Conservation (phyloP, 495 filamentous ascomycete genomes). For the Neurospora sp. region DNA sequence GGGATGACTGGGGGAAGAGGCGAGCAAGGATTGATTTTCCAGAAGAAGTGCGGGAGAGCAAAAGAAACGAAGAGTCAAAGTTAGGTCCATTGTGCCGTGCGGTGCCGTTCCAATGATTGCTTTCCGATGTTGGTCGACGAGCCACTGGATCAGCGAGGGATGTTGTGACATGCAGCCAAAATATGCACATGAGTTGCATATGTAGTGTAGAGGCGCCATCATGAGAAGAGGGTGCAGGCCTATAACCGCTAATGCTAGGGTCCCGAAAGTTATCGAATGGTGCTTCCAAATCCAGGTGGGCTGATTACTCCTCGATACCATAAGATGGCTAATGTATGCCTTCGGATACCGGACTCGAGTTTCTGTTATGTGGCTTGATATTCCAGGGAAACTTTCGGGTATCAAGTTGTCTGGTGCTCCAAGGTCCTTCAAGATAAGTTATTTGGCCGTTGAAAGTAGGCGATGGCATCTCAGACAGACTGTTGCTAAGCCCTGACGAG, state of each 20-base stretch:
- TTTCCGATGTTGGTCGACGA: background rate
- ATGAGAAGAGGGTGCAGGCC: background rate
- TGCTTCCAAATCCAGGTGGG: background rate
- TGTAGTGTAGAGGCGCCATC: background rate
- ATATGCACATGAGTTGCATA: background rate
- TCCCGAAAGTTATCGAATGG: background rate
- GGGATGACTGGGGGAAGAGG: background rate
- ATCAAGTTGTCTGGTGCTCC: background rate
- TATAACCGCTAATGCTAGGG: background rate
- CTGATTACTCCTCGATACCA: background rate
- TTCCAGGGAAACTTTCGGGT: background rate
- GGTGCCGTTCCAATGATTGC: background rate
- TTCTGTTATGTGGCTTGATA: background rate
- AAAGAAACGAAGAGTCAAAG: background rate
- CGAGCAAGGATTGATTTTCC: background rate
- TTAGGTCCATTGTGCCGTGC: background rate
- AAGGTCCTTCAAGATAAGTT: background rate
- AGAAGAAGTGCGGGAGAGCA: background rate
- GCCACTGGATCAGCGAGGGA: background rate
- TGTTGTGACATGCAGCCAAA: background rate
- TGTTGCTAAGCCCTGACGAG: background rate
- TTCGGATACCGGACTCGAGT: background rate
- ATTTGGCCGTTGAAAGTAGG: background rate
- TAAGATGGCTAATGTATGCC: background rate
- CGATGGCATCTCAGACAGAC: background rate